A percentile compares a stretch with the other conserved stretches of the same genome.
These are phyloP conservation scores for Fusarium palustre DNA, from an alignment of 2,329 filamentous ascomycete genomes.

Conservation along the genomic window DNA sequence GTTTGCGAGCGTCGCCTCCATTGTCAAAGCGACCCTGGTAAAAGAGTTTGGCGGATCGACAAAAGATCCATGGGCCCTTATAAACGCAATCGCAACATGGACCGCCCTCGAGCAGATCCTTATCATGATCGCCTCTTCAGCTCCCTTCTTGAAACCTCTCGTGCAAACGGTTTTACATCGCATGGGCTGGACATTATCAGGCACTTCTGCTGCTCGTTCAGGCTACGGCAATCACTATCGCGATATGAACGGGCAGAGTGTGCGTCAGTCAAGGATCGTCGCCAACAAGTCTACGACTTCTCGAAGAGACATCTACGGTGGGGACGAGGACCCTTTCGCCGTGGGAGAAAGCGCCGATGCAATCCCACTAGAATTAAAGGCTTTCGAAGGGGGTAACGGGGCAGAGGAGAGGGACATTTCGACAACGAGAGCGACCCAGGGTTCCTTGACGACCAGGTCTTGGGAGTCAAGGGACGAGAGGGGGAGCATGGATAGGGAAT, in stretches of 20 bases:
- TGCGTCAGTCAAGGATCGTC: background rate
- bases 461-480: slow-evolving; percentile 14
- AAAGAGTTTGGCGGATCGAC: slow-evolving; percentile 21
- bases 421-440: background rate
- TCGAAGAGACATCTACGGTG: slow-evolving; percentile 7
- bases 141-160: slow-evolving; percentile 12
- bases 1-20: slow-evolving; percentile 16
- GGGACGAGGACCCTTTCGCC: slow-evolving; percentile 18
- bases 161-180: background rate
- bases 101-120: slow-evolving; percentile 28
- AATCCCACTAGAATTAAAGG: slow-evolving; percentile 10
- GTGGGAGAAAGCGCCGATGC: slow-evolving; percentile 9
- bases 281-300: slow-evolving; percentile 5
- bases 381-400: background rate
- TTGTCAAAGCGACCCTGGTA: slow-evolving; percentile 20
- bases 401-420: background rate
- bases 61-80: slow-evolving; percentile 18
- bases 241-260: background rate
- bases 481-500: slow-evolving; percentile 12
- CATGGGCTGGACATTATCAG: slow-evolving; percentile 25
- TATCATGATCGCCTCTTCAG: slow-evolving; percentile 29
- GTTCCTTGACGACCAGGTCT: slow-evolving; percentile 6
- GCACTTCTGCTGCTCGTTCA: slow-evolving; percentile 5
- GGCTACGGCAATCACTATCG: slow-evolving; percentile 9
- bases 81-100: slow-evolving; percentile 25